A percentile compares a stretch with the other conserved stretches of the same genome.
Evolutionary conservation across 495 filamentous ascomycete species (phyloP).

Genomic region (Hypoxylon lienhwacheense): DNA sequence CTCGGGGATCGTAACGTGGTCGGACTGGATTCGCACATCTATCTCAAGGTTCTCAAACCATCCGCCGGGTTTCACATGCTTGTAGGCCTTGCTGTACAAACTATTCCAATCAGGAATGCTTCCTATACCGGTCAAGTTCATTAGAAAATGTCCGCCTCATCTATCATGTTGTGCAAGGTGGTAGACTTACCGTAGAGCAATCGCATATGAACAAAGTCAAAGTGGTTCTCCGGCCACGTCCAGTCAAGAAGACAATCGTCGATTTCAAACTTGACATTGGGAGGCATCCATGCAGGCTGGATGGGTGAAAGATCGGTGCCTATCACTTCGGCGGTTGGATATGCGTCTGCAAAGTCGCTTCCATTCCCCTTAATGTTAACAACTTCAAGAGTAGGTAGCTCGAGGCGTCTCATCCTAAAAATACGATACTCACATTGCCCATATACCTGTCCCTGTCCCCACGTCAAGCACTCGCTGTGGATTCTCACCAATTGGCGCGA

Average conservation of each 20-base stretch:
- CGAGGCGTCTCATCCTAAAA: background rate
- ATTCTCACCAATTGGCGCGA: slow-evolving; percentile 52
- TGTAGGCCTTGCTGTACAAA: slow-evolving; percentile 12
- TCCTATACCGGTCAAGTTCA: background rate
- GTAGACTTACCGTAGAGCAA: slow-evolving; percentile 12
- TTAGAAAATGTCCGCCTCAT: background rate
- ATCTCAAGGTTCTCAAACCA: slow-evolving; percentile 10
- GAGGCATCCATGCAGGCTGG: slow-evolving; percentile 19
- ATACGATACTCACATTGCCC: slow-evolving; percentile 51
- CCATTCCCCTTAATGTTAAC: background rate
- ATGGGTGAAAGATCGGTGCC: slow-evolving; percentile 17
- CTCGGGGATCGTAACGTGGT: slow-evolving; percentile 6
- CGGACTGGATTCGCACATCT: slow-evolving; percentile 10
- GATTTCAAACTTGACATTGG: slow-evolving; percentile 25
- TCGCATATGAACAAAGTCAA: slow-evolving; percentile 20
- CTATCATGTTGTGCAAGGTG: too few relatives aligned
- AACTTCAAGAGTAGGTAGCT: background rate
- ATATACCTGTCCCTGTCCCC: slow-evolving; percentile 68
- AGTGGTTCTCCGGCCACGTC: slow-evolving; percentile 16
- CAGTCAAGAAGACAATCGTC: slow-evolving; percentile 19
- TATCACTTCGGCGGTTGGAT: slow-evolving; percentile 14
- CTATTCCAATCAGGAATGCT: slow-evolving; percentile 11
- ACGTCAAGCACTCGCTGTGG: slow-evolving; percentile 61
- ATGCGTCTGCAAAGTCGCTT: slow-evolving; percentile 15
- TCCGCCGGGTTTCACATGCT: slow-evolving; percentile 7